A percentile compares a stretch with the other conserved stretches of the same genome.
These are phyloP conservation scores for Pichia sp. DNA, from an alignment of 1,139 yeast species.

Conservation along the genomic window DNA sequence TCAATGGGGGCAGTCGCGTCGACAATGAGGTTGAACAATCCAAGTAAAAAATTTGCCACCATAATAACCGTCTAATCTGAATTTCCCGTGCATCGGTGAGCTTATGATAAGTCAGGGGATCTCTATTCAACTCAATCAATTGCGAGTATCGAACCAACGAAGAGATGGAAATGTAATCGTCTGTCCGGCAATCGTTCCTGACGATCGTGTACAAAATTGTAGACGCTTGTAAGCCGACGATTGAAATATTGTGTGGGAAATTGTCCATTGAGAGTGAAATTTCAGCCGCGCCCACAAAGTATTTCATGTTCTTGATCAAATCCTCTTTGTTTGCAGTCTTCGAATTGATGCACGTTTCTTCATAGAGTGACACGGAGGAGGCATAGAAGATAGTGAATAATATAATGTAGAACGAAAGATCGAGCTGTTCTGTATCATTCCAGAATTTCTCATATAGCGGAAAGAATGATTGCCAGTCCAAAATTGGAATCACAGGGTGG, in stretches of 20 bases:
- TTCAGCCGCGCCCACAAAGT: slow-evolving; percentile 23
- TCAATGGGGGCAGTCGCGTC: slow-evolving; percentile 55
- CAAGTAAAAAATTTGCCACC: slow-evolving; percentile 66
- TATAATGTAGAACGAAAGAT: slow-evolving; percentile 18
- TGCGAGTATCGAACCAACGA: slow-evolving; percentile 50
- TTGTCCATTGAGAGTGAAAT: slow-evolving; percentile 24
- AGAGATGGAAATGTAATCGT: slow-evolving; percentile 29
- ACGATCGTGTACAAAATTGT: slow-evolving; percentile 23
- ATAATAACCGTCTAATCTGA: slow-evolving; percentile 50
- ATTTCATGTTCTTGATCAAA: slow-evolving; percentile 9
- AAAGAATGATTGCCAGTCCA: slow-evolving; percentile 20
- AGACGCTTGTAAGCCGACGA: slow-evolving; percentile 23
- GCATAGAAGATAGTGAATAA: slow-evolving; percentile 26
- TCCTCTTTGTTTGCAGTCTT: slow-evolving; percentile 1
- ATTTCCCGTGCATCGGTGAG: slow-evolving; percentile 48
- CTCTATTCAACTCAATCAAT: slow-evolving; percentile 53
- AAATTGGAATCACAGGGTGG: slow-evolving; percentile 24
- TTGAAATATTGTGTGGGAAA: slow-evolving; percentile 19
- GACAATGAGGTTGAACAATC: slow-evolving; percentile 58
- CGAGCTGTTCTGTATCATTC: slow-evolving; percentile 14
- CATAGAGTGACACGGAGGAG: slow-evolving; percentile 24
- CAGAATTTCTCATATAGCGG: slow-evolving; percentile 24
- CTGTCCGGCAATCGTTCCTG: slow-evolving; percentile 25
- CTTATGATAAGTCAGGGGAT: slow-evolving; percentile 50
- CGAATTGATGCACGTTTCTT: slow-evolving; percentile 18